Base-by-base conservation (phyloP, 495 filamentous ascomycete genomes). In the Aeminium ludgeri region DNA sequence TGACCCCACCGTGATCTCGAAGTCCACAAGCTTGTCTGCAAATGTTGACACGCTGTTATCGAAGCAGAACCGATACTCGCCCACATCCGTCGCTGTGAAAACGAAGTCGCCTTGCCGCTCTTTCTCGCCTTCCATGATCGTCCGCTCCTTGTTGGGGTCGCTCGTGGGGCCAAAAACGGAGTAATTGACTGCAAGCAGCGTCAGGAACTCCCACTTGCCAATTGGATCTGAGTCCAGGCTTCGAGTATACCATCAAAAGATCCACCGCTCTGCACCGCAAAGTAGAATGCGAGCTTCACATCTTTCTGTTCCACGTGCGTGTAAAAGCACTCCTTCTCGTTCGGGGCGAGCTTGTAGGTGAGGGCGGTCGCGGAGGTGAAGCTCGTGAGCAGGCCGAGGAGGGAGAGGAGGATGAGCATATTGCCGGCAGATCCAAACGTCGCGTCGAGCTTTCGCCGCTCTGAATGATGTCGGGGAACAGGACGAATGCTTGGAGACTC, bases 11-110 rank as follows among this genome's bases (percentile, higher is more conserved):
- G 89, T 72, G 58, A 99, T 94, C 65, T 99, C 91, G 55, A 99
- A 96, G 58, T 99, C 89, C 39, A 99, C 86, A 63, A 87, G 76
- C 63, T 99, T 99, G 65, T 99, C 91, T 17, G 87, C 77, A 53
- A 89, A 94, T 2, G 87, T 96, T 51, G 82, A 89, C 82, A 96
- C 93, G 53, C 92, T 82, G 54, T 96, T 99, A 64, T 89, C 78
- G 66, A 99, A 96, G 71, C 91, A 99, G 62, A 96, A 95, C 41
- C 73, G 73, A 63, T 96, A 96, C 53, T 96, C 89, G 35, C 91
- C 91, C n/a, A 74, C 47, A 34, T 92, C 81, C 50, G 81, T 81
- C 3, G 89, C 91, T 1, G 91, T 95, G 59, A 99, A 99, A 27
- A 96, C 91, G 51, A 92, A 95, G 61, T 99, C 91, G 34, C 89